Base-by-base conservation (phyloP, 1,284 basidiomycete genomes). In the Exobasidium cylindrosporum region DNA sequence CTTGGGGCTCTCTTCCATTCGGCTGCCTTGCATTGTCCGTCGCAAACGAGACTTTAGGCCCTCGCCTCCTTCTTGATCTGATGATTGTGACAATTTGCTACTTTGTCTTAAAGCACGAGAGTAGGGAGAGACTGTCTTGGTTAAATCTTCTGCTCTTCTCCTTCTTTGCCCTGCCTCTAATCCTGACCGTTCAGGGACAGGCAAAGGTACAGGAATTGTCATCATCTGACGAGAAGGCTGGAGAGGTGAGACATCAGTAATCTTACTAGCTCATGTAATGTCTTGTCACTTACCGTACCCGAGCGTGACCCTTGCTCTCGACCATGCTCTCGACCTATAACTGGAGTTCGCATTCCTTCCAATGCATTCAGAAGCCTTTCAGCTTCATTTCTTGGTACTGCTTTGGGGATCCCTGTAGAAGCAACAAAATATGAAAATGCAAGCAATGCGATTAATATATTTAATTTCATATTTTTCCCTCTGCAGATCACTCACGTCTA, bases 331-430 rank as follows among this genome's bases (percentile, higher is more conserved):
- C 76, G 70, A 43, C 76, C 67, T 24, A 72, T 70, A 2, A 76
- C 61, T 1, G 79, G 74, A 10, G 78, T 76, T 21, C 78, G 65
- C 68, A 81, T 68, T 13, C 73, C 76, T 54, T 81, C 81, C 44
- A 81, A 75, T 1, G 80, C 79, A 52, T 79, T 74, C 35, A 81
- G 65, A 13, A 81, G 75, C n/a, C 80, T 70, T 60, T 81, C 80
- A 1, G 81, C 81, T 59, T 81, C 80, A 61, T 81, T 81, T 63
- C 77, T 78, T 11, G 81, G 80, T 13, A 73, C 61, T 1, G 80
- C 74, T 17, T 67, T 63, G 32, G 60, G 67, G 0, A 71, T 71
- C 26, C 26, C 26, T 50, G 47, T 28, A 40, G 10, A 40, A 40
- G 35, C 7, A 17, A 40, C 7, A n/a, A n/a, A n/a, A n/a, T n/a